Base-by-base conservation (phyloP, 176 grass and related monocot genomes). In the Panicum miliaceum region DNA sequence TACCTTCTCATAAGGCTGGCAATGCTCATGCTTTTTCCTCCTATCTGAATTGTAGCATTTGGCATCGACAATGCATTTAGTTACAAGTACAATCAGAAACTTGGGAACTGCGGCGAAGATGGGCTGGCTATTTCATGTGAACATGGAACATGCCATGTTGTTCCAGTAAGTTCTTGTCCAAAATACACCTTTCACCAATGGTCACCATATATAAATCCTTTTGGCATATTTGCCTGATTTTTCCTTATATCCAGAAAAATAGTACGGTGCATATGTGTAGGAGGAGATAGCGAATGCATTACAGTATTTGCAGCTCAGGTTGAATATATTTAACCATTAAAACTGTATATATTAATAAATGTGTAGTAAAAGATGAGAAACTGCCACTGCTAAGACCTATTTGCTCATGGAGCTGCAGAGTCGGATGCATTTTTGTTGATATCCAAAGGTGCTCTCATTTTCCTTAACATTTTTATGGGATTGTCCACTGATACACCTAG, bases 81-180 rank as follows among this genome's bases (percentile, higher is more conserved):
- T 81, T 98, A 98, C 53, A 98, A 98, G 77, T 89, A 94, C 76
- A 98, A 98, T 64, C 96, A 94, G 78, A 94, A 90, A 84, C 91
- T 90, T 88, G 96, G 96, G 18, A 98, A 91, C 75, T 98, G 96
- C 64, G 82, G 78, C 64, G 91, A 95, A 95, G 96, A 98, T 78
- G 96, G 96, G n/a, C 36, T 98, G 68, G 87, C 78, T 89, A 75
- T 98, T 87, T 98, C 88, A 46, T 82, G 91, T 48, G 93, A 94
- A 85, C 86, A 86, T 74, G 89, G 88, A 82, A 89, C 96, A 72
- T 90, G 91, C 81, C 96, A 98, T 83, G 91, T 88, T 82, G 87
- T 98, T 82, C 96, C 96, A 60, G 96, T 98, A 93, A 87, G 93
- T 92, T 90, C 58, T 18, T 86, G 46, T 78, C 71, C 56, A 71